Evolutionary conservation across 805 yeast genomes (phyloP).

Genomic region (Wickerhamomyces queroliae): DNA sequence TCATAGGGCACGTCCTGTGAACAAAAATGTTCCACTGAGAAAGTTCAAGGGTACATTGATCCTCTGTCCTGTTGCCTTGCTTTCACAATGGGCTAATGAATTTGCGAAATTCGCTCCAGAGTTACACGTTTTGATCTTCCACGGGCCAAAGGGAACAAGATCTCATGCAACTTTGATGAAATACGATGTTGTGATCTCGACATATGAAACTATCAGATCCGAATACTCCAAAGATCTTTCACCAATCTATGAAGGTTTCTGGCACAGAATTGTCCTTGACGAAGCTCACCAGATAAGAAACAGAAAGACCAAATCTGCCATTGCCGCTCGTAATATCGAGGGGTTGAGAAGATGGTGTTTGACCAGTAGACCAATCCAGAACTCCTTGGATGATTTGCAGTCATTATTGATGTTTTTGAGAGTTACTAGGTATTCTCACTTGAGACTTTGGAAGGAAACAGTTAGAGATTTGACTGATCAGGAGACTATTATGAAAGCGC

Average conservation of each 20-base stretch:
- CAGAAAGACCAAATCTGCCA: constrained; percentile 36
- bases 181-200: constrained; percentile 62
- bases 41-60: constrained; percentile 43
- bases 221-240: constrained; percentile 25
- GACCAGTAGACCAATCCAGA: constrained; percentile 65
- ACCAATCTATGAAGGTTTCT: constrained; percentile 24
- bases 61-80: constrained; percentile 69
- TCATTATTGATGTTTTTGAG: constrained; percentile 41
- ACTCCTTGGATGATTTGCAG: constrained; percentile 45
- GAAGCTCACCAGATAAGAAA: constrained; percentile 63
- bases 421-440: constrained; percentile 23
- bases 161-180: constrained; percentile 32
- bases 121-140: constrained; percentile 46
- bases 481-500: constrained; percentile 27
- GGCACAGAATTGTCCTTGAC: constrained; percentile 52
- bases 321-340: constrained; percentile 37
- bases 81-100: constrained; percentile 71
- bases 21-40: constrained; percentile 9
- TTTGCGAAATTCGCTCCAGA: constrained; percentile 44
- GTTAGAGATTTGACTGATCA: constrained; percentile 33
- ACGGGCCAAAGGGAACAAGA: constrained; percentile 35
- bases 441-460: constrained; percentile 23
- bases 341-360: constrained; percentile 48
- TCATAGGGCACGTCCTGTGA: background rate
- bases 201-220: constrained; percentile 54